These are phyloP conservation scores for Colletotrichum tropicale DNA, from an alignment of 2,329 filamentous ascomycete species.

Conservation along the genomic window DNA sequence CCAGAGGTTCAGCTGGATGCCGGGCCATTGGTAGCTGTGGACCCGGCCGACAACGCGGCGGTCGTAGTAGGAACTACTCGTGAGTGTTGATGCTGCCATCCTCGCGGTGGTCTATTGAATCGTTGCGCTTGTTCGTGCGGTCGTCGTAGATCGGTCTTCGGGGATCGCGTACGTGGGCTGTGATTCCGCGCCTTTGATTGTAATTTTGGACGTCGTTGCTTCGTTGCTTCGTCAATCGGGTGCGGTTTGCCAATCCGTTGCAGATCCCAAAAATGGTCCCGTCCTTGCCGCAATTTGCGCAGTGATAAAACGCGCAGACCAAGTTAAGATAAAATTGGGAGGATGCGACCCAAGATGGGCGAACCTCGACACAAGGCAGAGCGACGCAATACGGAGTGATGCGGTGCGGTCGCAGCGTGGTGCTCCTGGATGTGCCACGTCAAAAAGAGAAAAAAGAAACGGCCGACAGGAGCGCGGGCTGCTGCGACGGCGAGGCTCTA, in stretches of 20 bases:
- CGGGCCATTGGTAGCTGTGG: slow-evolving; percentile 71
- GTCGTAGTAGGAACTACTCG: slow-evolving; percentile 48
- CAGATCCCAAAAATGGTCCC: not conserved
- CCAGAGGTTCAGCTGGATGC: slow-evolving; percentile 70
- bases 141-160: not conserved
- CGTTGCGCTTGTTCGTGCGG: not conserved
- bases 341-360: not conserved
- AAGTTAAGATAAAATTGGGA: not conserved
- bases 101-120: not conserved
- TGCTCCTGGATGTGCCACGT: not conserved
- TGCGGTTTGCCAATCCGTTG: not conserved
- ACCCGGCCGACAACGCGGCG: slow-evolving; percentile 48
- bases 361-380: not conserved
- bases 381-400: not conserved
- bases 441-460: not conserved
- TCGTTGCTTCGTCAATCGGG: not conserved
- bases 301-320: not conserved
- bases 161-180: not conserved
- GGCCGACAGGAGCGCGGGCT: not conserved
- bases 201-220: not conserved
- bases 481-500: not conserved
- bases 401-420: not conserved
- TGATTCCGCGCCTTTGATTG: not conserved
- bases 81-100: slow-evolving; percentile 39
- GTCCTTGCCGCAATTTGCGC: not conserved